Evolutionary conservation across 306 rosid genomes (phyloP).

Genomic region (Nissolia schottii): DNA sequence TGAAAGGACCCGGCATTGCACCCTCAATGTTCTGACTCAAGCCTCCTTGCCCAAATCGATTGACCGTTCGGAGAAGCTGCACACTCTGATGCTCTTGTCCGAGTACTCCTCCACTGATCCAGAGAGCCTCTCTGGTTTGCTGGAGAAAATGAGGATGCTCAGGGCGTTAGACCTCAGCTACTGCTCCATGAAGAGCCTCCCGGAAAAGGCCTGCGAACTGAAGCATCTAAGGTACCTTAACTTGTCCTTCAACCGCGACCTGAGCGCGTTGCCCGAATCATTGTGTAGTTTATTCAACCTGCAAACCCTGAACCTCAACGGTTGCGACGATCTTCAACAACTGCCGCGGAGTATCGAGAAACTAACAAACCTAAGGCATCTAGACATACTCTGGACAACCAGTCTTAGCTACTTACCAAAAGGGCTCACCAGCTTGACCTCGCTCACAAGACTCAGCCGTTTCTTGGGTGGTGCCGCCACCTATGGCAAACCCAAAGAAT

Average conservation of each 20-base stretch:
- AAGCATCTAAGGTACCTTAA: neutral
- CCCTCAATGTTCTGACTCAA: neutral
- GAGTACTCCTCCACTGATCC: neutral
- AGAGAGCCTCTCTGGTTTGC: neutral
- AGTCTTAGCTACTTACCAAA: neutral
- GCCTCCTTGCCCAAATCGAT: neutral
- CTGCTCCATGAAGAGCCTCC: neutral
- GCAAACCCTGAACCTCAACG: neutral
- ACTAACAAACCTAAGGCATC: neutral
- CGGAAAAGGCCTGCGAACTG: too few species aligned
- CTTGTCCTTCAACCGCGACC: neutral
- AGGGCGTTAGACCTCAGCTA: neutral
- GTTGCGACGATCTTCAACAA: neutral
- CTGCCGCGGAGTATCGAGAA: neutral
- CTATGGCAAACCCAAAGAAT: neutral
- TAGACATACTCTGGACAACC: neutral
- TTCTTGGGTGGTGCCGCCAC: neutral
- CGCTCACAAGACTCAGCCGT: neutral
- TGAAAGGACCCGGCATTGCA: neutral
- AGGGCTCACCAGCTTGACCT: neutral
- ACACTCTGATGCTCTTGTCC: neutral
- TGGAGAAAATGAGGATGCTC: neutral
- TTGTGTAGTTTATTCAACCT: neutral
- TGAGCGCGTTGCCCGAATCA: neutral
- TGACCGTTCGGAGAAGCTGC: neutral